Conservation (phyloP, 31 red algal species). For the Odonthalia washingtoniensis region DNA sequence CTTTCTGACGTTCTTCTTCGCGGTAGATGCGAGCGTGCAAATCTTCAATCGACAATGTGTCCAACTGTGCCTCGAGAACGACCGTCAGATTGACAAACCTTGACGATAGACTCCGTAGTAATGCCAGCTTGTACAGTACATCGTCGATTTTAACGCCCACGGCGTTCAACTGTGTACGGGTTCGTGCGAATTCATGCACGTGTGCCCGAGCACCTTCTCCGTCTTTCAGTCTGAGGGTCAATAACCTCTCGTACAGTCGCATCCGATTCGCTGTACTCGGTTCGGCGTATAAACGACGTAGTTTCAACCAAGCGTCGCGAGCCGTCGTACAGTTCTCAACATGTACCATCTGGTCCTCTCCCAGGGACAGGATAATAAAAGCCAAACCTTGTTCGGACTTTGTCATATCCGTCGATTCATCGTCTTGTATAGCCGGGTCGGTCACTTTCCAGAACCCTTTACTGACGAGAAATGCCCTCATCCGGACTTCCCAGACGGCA, state of each 20-base stretch:
- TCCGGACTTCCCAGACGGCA: background rate
- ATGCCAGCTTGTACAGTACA: background rate
- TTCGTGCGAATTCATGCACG: background rate
- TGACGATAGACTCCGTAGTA: background rate
- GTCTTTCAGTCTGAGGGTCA: background rate
- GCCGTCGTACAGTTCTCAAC: background rate
- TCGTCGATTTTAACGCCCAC: background rate
- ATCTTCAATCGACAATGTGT: background rate
- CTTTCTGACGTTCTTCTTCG: background rate
- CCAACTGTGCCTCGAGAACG: background rate
- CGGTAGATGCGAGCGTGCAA: background rate
- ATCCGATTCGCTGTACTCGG: background rate
- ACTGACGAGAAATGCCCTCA: background rate
- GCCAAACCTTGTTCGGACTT: background rate
- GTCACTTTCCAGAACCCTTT: background rate
- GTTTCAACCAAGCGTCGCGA: background rate
- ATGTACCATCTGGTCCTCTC: conserved; percentile 2
- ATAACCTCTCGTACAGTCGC: background rate
- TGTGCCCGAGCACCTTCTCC: background rate
- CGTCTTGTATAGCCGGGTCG: background rate
- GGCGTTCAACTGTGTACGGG: background rate
- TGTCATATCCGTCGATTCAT: background rate
- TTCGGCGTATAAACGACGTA: background rate
- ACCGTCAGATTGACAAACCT: background rate
- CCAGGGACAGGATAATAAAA: background rate